phyloP scores from a whole-genome alignment of 306 rosid genomes.

The Vigna reflexopilosa region DNA sequence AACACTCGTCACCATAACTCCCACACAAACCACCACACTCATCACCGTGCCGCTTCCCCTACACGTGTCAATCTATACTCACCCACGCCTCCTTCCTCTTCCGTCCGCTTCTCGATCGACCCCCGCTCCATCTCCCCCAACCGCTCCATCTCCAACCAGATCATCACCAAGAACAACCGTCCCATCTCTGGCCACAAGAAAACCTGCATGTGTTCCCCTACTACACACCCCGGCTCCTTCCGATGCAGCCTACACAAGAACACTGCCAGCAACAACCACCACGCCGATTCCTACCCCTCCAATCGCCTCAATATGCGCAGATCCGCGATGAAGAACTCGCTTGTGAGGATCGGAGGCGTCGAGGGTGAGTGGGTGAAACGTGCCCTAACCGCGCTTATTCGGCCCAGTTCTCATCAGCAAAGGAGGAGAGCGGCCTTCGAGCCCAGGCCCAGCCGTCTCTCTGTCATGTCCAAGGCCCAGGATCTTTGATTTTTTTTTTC shows the following conservation, averaged over 20 bases:
- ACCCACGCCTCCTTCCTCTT: constrained; percentile 50
- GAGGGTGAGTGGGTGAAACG: constrained; percentile 97
- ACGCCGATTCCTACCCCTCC: constrained; percentile 56
- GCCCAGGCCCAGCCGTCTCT: constrained; percentile 84
- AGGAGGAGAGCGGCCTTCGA: constrained; percentile 70
- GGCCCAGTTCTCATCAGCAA: constrained; percentile 93
- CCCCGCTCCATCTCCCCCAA: constrained; percentile 83
- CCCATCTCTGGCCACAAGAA: constrained; percentile 67
- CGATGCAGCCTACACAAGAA: constrained; percentile 91
- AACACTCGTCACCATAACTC: constrained; percentile 28
- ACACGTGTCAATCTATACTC: constrained; percentile 79
- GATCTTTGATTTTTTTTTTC: constrained; percentile 46
- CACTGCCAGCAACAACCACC: constrained; percentile 8
- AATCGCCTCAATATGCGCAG: constrained; percentile 83
- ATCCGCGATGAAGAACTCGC: constrained; percentile 95
- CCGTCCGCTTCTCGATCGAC: constrained; percentile 80
- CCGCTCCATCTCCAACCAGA: constrained; percentile 67
- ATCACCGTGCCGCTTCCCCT: constrained; percentile 80
- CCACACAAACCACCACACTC: constrained; percentile 38
- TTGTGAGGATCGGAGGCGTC: constrained; percentile 89
- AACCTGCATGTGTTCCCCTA: constrained; percentile 95
- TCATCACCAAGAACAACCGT: constrained; percentile 59
- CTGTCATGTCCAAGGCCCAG: constrained; percentile 65
- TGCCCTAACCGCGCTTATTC: constrained; percentile 82
- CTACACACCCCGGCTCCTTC: constrained; percentile 89